phyloP scores from a whole-genome alignment of 2,329 filamentous ascomycete species.

The Botrytis byssoidea region DNA sequence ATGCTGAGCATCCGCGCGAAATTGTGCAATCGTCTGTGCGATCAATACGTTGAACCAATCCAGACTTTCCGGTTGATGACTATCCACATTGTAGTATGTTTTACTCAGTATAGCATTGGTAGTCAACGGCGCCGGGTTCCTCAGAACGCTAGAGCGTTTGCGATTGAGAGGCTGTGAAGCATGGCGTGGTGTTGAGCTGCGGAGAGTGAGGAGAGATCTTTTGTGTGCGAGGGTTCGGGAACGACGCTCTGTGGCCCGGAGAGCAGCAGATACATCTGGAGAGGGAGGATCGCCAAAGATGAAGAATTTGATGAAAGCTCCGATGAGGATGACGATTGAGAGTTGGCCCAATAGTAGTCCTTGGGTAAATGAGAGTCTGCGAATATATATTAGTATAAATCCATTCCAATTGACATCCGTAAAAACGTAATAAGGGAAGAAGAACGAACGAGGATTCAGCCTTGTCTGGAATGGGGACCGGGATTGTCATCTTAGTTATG shows the following conservation, averaged over 20 bases:
- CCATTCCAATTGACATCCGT: conserved; percentile 9
- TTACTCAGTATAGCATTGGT: conserved; percentile 94
- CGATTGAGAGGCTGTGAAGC: conserved; percentile 51
- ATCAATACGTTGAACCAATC: conserved; percentile 99
- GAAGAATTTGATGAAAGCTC: conserved; percentile 98
- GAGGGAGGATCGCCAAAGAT: conserved; percentile 94
- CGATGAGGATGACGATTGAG: conserved; percentile 85
- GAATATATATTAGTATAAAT: not conserved
- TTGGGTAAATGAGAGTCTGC: conserved; percentile 84
- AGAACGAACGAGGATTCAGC: conserved; percentile 45
- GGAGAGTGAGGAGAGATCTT: conserved; percentile 66
- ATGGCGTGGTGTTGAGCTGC: conserved; percentile 40
- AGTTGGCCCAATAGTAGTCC: conserved; percentile 91
- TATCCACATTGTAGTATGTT: conserved; percentile 95
- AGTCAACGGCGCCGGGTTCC: conserved; percentile 72
- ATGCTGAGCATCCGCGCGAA: conserved; percentile 86
- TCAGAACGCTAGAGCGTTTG: conserved; percentile 70
- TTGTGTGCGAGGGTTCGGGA: conserved; percentile 74
- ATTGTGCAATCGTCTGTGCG: conserved; percentile 94
- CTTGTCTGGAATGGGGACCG: conserved; percentile 22
- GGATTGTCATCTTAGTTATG: conserved; percentile 17
- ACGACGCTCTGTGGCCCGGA: conserved; percentile 71
- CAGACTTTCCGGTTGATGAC: conserved; percentile 91
- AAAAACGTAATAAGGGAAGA: conserved; percentile 13
- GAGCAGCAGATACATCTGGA: conserved; percentile 73